phyloP scores from a whole-genome alignment of 352 stramenopile species.

The Thalassiosira livingstoniorum region DNA sequence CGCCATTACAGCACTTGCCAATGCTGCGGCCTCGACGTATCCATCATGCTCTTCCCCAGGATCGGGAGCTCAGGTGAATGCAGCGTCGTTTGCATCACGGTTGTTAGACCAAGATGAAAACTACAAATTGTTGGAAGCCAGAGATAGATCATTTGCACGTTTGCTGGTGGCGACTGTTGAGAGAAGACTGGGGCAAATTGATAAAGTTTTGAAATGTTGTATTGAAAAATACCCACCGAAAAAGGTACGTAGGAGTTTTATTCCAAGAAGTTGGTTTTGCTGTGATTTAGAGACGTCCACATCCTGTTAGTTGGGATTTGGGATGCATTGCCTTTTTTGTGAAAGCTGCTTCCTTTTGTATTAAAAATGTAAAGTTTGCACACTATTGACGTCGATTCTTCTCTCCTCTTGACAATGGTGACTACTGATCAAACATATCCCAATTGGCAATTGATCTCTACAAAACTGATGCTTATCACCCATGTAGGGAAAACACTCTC shows the following conservation, averaged over 20 bases:
- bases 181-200: constrained; percentile 80
- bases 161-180: constrained; percentile 76
- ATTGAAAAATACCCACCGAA: constrained; percentile 55
- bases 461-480: too few relatives aligned
- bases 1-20: constrained; percentile 46
- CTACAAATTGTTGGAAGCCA: constrained; percentile 56
- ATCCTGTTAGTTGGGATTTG: too few relatives aligned
- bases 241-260: constrained; percentile 7
- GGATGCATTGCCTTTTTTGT: too few relatives aligned
- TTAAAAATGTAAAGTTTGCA: background rate
- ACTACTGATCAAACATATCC: background rate
- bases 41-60: constrained; percentile 14
- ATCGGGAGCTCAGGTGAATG: constrained; percentile 9
- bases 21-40: constrained; percentile 24
- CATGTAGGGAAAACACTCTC: constrained; percentile 46
- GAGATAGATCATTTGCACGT: constrained; percentile 77
- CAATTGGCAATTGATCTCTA: too few relatives aligned
- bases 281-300: too few relatives aligned
- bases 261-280: background rate
- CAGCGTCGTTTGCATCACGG: constrained; percentile 58
- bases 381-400: background rate
- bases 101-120: constrained; percentile 62
- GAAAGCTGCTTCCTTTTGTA: background rate
- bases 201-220: constrained; percentile 66
- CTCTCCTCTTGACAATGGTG: background rate